Evolutionary conservation across 1,139 yeast species (phyloP).

Genomic region (Candida tunisiensis): DNA sequence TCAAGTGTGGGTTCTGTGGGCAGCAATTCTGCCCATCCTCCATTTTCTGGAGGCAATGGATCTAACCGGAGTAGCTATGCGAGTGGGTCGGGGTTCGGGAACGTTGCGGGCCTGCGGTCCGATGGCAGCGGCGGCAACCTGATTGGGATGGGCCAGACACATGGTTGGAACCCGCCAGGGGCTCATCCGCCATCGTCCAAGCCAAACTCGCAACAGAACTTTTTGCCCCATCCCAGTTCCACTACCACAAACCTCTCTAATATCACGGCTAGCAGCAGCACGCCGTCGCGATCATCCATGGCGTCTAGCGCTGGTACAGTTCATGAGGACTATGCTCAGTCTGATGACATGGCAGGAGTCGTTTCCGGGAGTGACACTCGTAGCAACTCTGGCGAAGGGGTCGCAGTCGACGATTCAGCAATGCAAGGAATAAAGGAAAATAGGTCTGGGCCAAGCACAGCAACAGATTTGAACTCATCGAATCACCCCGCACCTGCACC

Average conservation of each 20-base stretch:
- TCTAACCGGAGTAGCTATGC: conserved; percentile 4
- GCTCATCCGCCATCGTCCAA: conserved; percentile 1
- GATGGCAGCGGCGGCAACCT: conserved; percentile 1
- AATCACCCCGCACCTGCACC: conserved; percentile 4
- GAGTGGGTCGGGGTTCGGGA: conserved; percentile 6
- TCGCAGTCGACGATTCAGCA: conserved; percentile 1
- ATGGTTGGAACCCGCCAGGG: no score
- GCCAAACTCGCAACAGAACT: conserved; percentile 6
- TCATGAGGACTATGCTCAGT: neutral
- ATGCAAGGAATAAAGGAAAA: conserved; percentile 3
- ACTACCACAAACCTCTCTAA: conserved; percentile 15
- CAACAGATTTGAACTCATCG: conserved; percentile 1
- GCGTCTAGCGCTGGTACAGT: neutral
- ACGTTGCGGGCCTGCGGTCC: conserved; percentile 4
- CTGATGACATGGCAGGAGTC: neutral
- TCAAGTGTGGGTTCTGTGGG: no score
- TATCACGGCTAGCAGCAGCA: conserved; percentile 5
- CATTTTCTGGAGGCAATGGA: no score
- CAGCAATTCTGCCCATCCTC: no score
- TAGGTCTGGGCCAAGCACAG: conserved; percentile 1
- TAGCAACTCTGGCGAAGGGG: neutral
- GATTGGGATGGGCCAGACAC: conserved; percentile 2
- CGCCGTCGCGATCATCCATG: neutral
- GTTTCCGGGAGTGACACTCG: neutral
- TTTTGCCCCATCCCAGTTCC: conserved; percentile 12